phyloP scores from a whole-genome alignment of 2,329 filamentous ascomycete genomes.

The Thelonectria rubi region DNA sequence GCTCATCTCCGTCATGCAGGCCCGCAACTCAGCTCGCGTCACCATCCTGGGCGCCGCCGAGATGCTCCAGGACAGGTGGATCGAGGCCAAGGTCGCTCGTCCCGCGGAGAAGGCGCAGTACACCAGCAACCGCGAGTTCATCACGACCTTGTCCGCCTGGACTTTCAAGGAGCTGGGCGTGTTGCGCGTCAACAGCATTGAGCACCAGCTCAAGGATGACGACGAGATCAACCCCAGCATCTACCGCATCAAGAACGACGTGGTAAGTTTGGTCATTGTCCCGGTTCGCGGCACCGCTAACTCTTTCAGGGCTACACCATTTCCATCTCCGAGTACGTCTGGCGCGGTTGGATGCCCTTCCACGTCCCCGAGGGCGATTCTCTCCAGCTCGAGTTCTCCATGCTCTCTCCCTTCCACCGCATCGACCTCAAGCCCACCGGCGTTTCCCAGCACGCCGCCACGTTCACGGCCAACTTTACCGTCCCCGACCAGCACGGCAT shows the following conservation, averaged over 20 bases:
- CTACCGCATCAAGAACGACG: slow-evolving; percentile 96
- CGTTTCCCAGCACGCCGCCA: slow-evolving; percentile 71
- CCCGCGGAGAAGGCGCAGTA: slow-evolving; percentile 61
- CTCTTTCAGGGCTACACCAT: slow-evolving; percentile 78
- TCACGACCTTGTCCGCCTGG: slow-evolving; percentile 88
- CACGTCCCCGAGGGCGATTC: slow-evolving; percentile 73
- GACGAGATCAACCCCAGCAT: slow-evolving; percentile 81
- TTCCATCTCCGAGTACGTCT: slow-evolving; percentile 85
- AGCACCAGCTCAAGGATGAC: slow-evolving; percentile 72
- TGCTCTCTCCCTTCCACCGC: slow-evolving; percentile 97
- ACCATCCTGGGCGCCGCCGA: slow-evolving; percentile 86
- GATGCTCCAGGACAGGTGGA: slow-evolving; percentile 89
- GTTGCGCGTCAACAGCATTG: slow-evolving; percentile 81
- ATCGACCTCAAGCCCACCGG: slow-evolving; percentile 71
- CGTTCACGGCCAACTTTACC: slow-evolving; percentile 79
- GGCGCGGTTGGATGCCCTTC: slow-evolving; percentile 80
- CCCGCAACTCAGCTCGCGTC: slow-evolving; percentile 91
- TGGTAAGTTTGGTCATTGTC: slow-evolving; percentile 71
- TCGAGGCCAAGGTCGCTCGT: slow-evolving; percentile 80
- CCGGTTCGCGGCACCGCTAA: slow-evolving; percentile 35
- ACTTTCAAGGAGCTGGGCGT: slow-evolving; percentile 95
- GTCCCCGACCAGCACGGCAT: slow-evolving; percentile 98
- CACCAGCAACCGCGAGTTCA: slow-evolving; percentile 85
- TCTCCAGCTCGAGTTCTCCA: slow-evolving; percentile 95
- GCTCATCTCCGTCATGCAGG: slow-evolving; percentile 87